Conservation (phyloP, 306 rosid species). For the Astragalus glycyphyllos region DNA sequence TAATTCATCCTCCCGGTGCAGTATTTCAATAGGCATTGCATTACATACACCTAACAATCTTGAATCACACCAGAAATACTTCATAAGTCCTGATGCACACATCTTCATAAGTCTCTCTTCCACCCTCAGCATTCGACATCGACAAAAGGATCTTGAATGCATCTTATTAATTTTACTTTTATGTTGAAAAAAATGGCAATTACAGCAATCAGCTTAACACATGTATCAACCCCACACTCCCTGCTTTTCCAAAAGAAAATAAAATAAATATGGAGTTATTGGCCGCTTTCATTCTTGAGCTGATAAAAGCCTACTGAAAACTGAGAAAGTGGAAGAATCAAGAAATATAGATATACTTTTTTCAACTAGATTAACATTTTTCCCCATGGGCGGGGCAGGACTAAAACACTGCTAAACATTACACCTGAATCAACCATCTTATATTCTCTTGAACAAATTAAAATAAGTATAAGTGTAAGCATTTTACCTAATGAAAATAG, state of each 20-base stretch:
- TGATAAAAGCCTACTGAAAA: slow-evolving; percentile 15
- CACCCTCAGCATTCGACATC: slow-evolving; percentile 1
- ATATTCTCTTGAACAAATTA: not conserved
- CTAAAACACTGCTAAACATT: not conserved
- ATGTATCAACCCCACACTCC: not conserved
- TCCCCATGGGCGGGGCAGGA: not conserved
- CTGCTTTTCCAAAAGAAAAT: not conserved
- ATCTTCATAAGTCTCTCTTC: not conserved
- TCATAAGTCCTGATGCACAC: not conserved
- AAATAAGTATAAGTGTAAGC: not conserved
- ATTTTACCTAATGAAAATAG: not conserved
- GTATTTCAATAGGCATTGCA: not conserved
- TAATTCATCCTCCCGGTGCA: not conserved
- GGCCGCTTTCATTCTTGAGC: not conserved
- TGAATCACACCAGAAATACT: not conserved
- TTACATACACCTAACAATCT: slow-evolving; percentile 6
- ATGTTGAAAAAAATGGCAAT: not conserved
- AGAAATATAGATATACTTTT: slow-evolving; percentile 12
- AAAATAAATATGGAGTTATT: not conserved
- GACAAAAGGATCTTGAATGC: not conserved
- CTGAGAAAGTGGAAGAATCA: slow-evolving; percentile 12
- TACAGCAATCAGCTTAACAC: not conserved
- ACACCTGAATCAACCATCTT: slow-evolving; percentile 5
- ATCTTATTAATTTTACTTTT: slow-evolving; percentile 19
- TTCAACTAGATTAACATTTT: not conserved